phyloP scores from a whole-genome alignment of 1,139 yeast species.

The Magnusiomyces suaveolens region DNA sequence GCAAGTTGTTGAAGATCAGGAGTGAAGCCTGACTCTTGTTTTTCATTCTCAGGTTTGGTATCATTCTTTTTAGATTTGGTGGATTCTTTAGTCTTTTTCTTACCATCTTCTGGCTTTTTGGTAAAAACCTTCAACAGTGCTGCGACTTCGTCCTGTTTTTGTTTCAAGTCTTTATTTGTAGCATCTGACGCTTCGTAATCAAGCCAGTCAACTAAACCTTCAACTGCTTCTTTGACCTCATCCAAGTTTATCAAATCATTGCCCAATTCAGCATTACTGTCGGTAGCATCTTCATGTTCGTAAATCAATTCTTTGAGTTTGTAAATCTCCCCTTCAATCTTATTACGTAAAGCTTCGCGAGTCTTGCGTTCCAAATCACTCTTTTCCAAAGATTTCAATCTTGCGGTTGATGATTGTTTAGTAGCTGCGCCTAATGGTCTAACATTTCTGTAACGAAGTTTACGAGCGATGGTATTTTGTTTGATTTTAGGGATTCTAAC shows the following conservation, averaged over 20 bases:
- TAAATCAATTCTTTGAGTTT: conserved; percentile 19
- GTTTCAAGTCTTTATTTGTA: neutral
- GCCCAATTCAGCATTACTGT: neutral
- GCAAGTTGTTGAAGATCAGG: neutral
- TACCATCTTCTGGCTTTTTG: neutral
- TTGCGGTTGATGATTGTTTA: conserved; percentile 23
- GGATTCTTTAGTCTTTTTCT: conserved; percentile 3
- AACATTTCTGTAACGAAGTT: conserved; percentile 14
- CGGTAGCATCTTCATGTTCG: neutral
- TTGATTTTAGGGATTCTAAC: neutral
- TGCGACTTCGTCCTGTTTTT: neutral
- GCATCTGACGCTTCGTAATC: conserved; percentile 6
- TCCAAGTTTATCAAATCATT: neutral
- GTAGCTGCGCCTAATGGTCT: conserved; percentile 29
- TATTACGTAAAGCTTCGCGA: conserved; percentile 29
- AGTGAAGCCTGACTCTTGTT: neutral
- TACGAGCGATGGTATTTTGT: neutral
- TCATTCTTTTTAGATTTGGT: neutral
- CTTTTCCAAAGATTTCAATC: conserved; percentile 24
- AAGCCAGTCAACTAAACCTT: conserved; percentile 4
- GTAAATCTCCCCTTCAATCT: conserved; percentile 30
- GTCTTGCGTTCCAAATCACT: conserved; percentile 27
- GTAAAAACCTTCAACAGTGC: neutral
- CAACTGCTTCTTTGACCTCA: neutral
- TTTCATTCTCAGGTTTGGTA: neutral